A percentile compares a stretch with the other conserved stretches of the same genome.
phyloP scores from a whole-genome alignment of 768 basidiomycete genomes.

The Cubamyces lactineus region DNA sequence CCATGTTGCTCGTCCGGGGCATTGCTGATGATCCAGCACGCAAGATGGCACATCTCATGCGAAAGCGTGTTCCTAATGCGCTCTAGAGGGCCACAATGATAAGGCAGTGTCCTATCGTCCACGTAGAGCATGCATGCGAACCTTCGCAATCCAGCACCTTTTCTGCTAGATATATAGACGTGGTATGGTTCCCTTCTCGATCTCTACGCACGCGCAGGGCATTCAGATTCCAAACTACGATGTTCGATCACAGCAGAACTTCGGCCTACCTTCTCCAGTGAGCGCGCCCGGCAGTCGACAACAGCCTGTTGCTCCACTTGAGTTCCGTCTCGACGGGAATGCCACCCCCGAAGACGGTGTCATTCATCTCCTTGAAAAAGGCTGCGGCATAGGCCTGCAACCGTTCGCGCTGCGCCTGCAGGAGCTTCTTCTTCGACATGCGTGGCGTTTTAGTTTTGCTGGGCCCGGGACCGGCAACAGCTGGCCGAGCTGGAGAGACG shows the following conservation, averaged over 20 bases:
- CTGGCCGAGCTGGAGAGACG: slow-evolving; percentile 2
- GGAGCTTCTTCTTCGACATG: slow-evolving; percentile 45
- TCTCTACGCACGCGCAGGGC: slow-evolving; percentile 40
- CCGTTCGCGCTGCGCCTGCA: slow-evolving; percentile 46
- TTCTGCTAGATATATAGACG: slow-evolving; percentile 76
- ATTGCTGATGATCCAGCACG: slow-evolving; percentile 79
- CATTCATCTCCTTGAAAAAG: slow-evolving; percentile 66
- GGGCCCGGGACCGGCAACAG: slow-evolving; percentile 2
- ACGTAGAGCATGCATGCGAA: slow-evolving; percentile 35
- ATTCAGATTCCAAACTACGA: not conserved
- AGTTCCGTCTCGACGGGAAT: slow-evolving; percentile 60
- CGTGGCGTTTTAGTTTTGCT: slow-evolving; percentile 26
- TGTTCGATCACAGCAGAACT: not conserved
- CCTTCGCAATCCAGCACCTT: slow-evolving; percentile 83
- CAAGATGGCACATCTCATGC: slow-evolving; percentile 93
- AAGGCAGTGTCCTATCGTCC: not conserved
- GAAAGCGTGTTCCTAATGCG: slow-evolving; percentile 81
- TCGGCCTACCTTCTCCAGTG: slow-evolving; percentile 58
- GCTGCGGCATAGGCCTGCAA: slow-evolving; percentile 56
- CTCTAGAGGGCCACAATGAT: slow-evolving; percentile 44
- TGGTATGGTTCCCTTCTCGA: slow-evolving; percentile 58
- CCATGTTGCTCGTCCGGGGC: slow-evolving; percentile 77
- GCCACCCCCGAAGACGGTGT: slow-evolving; percentile 52
- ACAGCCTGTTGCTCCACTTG: slow-evolving; percentile 67
- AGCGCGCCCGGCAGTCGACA: slow-evolving; percentile 73